Conservation (phyloP, 2,329 filamentous ascomycete genomes). For the Fusarium metavorans region DNA sequence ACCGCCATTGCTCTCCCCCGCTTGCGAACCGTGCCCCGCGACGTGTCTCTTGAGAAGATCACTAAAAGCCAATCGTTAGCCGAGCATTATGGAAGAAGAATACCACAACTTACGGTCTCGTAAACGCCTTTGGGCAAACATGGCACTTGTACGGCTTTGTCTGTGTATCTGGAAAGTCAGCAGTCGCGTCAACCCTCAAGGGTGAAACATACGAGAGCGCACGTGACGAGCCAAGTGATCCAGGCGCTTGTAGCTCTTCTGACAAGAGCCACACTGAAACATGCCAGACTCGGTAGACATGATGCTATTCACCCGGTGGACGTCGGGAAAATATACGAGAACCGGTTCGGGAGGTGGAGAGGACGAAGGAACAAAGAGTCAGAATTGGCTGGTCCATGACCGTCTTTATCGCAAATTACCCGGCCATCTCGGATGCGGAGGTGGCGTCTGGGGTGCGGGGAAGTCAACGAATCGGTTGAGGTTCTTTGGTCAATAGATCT, state of each 20-base stretch:
- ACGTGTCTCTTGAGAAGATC: constrained; percentile 45
- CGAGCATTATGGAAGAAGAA: neutral
- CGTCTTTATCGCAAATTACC: neutral
- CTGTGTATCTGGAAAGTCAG: constrained; percentile 44
- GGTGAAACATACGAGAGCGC: constrained; percentile 45
- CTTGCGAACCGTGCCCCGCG: constrained; percentile 34
- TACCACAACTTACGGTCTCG: constrained; percentile 41
- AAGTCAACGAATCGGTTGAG: neutral
- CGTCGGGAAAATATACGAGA: neutral
- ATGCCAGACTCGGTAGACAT: constrained; percentile 30
- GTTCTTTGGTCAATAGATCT: neutral
- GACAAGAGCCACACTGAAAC: constrained; percentile 46
- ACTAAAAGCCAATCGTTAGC: constrained; percentile 16
- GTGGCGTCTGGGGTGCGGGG: constrained; percentile 8
- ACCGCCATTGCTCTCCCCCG: constrained; percentile 1
- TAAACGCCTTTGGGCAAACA: constrained; percentile 47
- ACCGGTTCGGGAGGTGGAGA: neutral
- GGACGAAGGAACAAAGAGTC: neutral
- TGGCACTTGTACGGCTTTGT: constrained; percentile 47
- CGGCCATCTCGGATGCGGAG: constrained; percentile 4
- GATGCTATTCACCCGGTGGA: constrained; percentile 5
- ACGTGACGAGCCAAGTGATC: constrained; percentile 51
- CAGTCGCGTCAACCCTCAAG: neutral
- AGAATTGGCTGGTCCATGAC: neutral
- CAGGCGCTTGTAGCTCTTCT: constrained; percentile 45